These are phyloP conservation scores for Chlamydomonas eustigma DNA, from an alignment of 139 green algal genomes.

Conservation along the genomic window DNA sequence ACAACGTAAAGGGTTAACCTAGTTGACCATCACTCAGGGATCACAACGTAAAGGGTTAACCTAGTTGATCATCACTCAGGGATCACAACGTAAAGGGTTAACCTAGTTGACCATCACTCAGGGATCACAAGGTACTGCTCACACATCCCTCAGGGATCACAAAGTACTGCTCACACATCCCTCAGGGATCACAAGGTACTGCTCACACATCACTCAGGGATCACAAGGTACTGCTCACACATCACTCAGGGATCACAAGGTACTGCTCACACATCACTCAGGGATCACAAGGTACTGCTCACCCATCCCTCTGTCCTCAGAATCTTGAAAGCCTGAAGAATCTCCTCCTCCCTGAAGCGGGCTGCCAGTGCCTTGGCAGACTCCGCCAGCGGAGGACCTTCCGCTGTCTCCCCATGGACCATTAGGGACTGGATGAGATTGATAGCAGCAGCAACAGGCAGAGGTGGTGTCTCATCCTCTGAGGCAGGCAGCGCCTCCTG, in stretches of 20 bases:
- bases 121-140: not conserved
- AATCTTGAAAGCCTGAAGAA: not conserved
- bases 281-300: not conserved
- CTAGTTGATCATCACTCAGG: too few species aligned
- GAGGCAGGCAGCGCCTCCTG: not conserved
- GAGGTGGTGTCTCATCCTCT: not conserved
- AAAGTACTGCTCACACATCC: not conserved
- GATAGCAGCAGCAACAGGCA: not conserved
- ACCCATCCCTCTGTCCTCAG: not conserved
- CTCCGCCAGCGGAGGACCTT: not conserved
- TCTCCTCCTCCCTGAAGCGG: slow-evolving; percentile 6
- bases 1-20: too few species aligned
- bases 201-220: not conserved
- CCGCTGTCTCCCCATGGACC: not conserved
- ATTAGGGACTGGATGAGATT: not conserved
- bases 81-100: too few species aligned
- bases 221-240: not conserved
- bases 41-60: too few species aligned
- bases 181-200: not conserved
- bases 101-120: not conserved
- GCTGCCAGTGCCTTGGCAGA: not conserved
- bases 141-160: not conserved
- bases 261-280: not conserved
- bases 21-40: too few species aligned
- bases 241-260: not conserved